phyloP scores from a whole-genome alignment of 2,329 filamentous ascomycete genomes.

The Chaetomiaceae sp. region DNA sequence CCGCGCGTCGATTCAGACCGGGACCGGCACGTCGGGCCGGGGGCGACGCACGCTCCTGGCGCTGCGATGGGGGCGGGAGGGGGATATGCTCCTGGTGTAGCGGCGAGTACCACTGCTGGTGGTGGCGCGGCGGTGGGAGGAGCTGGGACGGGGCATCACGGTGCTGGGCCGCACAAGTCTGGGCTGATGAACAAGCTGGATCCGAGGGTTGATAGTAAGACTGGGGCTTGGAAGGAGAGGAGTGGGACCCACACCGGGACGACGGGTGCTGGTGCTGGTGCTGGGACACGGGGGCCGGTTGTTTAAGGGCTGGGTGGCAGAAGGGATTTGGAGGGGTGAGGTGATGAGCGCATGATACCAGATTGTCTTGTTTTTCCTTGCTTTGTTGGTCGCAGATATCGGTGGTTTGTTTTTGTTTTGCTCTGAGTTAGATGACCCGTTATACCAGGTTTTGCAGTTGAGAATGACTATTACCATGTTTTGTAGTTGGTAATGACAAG shows the following conservation, averaged over 20 bases:
- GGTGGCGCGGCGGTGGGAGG: too few relatives aligned
- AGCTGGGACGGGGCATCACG: too few relatives aligned
- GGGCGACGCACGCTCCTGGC: background rate
- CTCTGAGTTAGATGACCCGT: background rate
- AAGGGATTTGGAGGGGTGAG: background rate
- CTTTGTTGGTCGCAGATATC: background rate
- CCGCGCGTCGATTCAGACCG: conserved; percentile 22
- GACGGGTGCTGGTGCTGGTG: background rate
- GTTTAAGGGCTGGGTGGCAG: too few relatives aligned
- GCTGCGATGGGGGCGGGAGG: background rate
- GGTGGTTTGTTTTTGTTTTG: background rate
- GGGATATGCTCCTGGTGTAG: background rate
- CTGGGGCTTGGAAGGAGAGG: conserved; percentile 6
- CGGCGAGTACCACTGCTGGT: background rate
- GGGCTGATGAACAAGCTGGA: conserved; percentile 40
- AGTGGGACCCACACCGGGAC: background rate
- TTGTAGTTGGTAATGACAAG: too few relatives aligned
- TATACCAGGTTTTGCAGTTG: too few relatives aligned
- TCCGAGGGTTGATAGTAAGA: conserved; percentile 36
- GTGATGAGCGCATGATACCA: background rate
- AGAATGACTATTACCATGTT: too few relatives aligned
- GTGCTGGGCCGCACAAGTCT: conserved; percentile 39
- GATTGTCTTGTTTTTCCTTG: background rate
- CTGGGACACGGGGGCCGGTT: background rate
- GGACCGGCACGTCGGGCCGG: conserved; percentile 4